phyloP scores from a whole-genome alignment of 768 basidiomycete species.

The Zangia roseola region DNA sequence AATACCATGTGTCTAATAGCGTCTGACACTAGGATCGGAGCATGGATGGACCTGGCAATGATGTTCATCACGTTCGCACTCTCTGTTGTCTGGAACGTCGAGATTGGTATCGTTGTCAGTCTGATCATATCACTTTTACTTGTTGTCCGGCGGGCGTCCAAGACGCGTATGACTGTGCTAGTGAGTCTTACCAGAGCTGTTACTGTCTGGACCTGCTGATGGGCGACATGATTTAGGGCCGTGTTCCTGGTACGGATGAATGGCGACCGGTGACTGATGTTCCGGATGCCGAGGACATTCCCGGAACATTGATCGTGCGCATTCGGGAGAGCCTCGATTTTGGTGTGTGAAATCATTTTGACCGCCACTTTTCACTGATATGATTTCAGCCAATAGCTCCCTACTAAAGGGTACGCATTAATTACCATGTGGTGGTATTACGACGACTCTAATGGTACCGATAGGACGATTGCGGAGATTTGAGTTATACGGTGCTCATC shows the following conservation, averaged over 20 bases:
- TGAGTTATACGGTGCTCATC: constrained; percentile 81
- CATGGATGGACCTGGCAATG: constrained; percentile 87
- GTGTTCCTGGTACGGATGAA: constrained; percentile 81
- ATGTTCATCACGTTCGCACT: constrained; percentile 87
- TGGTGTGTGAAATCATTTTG: constrained; percentile 43
- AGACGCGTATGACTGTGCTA: constrained; percentile 86
- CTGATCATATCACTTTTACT: constrained; percentile 85
- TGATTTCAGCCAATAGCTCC: constrained; percentile 78
- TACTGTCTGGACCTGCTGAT: background rate
- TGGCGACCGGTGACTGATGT: constrained; percentile 93
- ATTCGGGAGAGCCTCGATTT: constrained; percentile 92
- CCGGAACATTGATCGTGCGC: constrained; percentile 83
- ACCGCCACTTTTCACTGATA: background rate
- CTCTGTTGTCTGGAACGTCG: constrained; percentile 87
- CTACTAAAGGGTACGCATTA: constrained; percentile 70
- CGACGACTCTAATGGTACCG: background rate
- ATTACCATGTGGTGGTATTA: background rate
- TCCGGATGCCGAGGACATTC: constrained; percentile 76
- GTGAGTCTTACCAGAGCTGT: constrained; percentile 35
- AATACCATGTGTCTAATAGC: background rate
- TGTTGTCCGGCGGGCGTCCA: constrained; percentile 87
- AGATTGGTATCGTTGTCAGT: constrained; percentile 89
- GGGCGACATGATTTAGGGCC: constrained; percentile 50
- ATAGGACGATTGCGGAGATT: constrained; percentile 77
- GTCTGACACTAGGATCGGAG: constrained; percentile 54